Conservation (phyloP, 2,329 filamentous ascomycete genomes). For the Periconia macrospinosa region DNA sequence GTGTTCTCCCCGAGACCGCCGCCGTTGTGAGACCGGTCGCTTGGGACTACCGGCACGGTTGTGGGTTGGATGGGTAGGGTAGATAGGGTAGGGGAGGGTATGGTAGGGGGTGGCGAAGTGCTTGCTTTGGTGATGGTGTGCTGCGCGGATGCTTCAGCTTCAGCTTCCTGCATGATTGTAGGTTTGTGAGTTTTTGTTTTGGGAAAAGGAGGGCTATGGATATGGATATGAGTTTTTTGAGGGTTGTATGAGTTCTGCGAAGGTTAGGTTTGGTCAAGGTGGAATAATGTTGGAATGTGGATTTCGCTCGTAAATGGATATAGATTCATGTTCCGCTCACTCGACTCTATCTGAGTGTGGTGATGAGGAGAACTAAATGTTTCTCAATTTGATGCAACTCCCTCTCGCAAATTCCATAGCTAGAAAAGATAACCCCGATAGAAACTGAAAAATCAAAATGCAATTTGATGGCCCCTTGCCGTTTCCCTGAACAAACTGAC, state of each 20-base stretch:
- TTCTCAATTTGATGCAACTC: conserved; percentile 15
- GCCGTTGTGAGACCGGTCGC: neutral
- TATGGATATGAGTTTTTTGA: too few relatives aligned
- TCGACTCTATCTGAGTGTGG: neutral
- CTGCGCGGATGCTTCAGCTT: too few relatives aligned
- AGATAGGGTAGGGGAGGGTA: neutral
- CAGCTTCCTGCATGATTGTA: too few relatives aligned
- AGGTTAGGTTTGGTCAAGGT: too few relatives aligned
- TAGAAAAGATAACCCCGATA: neutral
- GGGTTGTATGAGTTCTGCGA: too few relatives aligned
- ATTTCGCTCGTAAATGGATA: neutral
- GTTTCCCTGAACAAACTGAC: neutral
- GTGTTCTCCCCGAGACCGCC: too few relatives aligned
- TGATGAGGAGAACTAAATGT: neutral
- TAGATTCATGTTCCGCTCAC: neutral
- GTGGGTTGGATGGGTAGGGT: too few relatives aligned
- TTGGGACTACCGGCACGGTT: neutral
- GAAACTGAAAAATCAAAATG: conserved; percentile 13
- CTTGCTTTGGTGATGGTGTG: neutral
- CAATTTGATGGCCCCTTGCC: conserved; percentile 22
- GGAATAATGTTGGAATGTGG: neutral
- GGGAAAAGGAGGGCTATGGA: too few relatives aligned
- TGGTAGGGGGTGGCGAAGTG: neutral
- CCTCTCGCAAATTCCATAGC: neutral
- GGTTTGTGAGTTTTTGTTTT: too few relatives aligned